These are phyloP conservation scores for Leishmania braziliensis DNA, from an alignment of 208 protist genomes.

Conservation along the genomic window DNA sequence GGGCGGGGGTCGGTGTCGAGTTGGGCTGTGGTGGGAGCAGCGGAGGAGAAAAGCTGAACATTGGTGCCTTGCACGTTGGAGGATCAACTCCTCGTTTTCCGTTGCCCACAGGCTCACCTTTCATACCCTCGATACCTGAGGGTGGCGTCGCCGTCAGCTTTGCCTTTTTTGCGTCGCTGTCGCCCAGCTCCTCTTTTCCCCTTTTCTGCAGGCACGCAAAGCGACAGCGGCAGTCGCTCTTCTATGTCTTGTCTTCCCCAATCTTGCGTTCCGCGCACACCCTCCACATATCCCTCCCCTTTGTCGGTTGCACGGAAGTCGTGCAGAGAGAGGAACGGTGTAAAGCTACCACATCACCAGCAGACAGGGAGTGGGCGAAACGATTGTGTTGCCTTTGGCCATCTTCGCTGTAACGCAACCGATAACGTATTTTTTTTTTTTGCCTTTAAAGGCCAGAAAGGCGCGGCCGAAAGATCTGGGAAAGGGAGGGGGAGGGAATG, in stretches of 20 bases:
- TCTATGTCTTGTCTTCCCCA: not conserved
- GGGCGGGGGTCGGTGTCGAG: not conserved
- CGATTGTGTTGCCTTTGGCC: not conserved
- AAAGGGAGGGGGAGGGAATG: not conserved
- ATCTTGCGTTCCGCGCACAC: not conserved
- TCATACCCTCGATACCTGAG: not conserved
- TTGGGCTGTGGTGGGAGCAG: not conserved
- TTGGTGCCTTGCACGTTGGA: not conserved
- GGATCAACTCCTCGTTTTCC: not conserved
- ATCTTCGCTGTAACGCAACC: not conserved
- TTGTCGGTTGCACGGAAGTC: not conserved
- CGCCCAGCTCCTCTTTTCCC: not conserved
- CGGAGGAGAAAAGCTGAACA: not conserved
- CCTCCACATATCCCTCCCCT: not conserved
- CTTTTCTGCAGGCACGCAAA: not conserved
- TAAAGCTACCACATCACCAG: not conserved
- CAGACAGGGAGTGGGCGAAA: not conserved
- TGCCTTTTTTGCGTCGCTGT: not conserved
- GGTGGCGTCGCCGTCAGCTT: not conserved
- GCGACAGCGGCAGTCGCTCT: not conserved
- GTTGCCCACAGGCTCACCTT: not conserved
- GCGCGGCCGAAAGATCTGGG: not conserved
- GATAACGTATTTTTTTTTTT: constrained; percentile 1
- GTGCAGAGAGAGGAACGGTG: not conserved
- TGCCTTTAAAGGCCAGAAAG: not conserved